Conservation (phyloP, 2,329 filamentous ascomycete species). For the Beauveria australis region DNA sequence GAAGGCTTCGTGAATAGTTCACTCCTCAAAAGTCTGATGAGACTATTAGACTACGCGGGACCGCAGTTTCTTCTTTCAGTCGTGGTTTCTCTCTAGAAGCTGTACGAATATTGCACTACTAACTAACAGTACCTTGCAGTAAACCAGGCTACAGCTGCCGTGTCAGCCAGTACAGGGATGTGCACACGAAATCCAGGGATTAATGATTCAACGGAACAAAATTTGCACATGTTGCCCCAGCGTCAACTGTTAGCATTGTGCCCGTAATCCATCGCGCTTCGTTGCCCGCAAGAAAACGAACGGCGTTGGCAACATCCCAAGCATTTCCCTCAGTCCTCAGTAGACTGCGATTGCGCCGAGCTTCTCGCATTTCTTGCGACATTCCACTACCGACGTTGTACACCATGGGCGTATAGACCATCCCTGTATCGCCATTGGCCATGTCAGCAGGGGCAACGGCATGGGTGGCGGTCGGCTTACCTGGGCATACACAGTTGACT, state of each 20-base stretch:
- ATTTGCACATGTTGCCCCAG: slow-evolving; percentile 28
- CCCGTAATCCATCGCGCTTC: slow-evolving; percentile 38
- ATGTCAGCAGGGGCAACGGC: not conserved
- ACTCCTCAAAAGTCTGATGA: too few species aligned
- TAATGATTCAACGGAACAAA: slow-evolving; percentile 10
- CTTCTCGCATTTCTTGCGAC: slow-evolving; percentile 28
- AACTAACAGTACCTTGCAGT: not conserved
- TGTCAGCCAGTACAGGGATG: too few species aligned
- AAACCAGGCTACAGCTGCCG: not conserved
- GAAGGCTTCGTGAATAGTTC: too few species aligned
- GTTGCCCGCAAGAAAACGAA: slow-evolving; percentile 31
- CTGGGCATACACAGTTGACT: slow-evolving; percentile 43
- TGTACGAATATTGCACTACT: too few species aligned
- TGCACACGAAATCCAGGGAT: too few species aligned
- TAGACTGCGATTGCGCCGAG: slow-evolving; percentile 29
- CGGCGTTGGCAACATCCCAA: slow-evolving; percentile 34
- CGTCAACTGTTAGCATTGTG: slow-evolving; percentile 32
- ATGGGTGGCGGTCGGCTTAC: slow-evolving; percentile 12
- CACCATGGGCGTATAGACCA: slow-evolving; percentile 42
- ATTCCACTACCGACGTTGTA: slow-evolving; percentile 26
- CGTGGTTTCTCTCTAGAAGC: too few species aligned
- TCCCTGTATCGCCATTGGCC: slow-evolving; percentile 17
- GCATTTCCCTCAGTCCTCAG: slow-evolving; percentile 34
- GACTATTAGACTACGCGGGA: too few species aligned
- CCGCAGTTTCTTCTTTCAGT: too few species aligned